Percentiles rank a stretch among this genome's conserved stretches.
Evolutionary conservation across 208 protist species (phyloP).

Genomic region (Porcisia hertigi): DNA sequence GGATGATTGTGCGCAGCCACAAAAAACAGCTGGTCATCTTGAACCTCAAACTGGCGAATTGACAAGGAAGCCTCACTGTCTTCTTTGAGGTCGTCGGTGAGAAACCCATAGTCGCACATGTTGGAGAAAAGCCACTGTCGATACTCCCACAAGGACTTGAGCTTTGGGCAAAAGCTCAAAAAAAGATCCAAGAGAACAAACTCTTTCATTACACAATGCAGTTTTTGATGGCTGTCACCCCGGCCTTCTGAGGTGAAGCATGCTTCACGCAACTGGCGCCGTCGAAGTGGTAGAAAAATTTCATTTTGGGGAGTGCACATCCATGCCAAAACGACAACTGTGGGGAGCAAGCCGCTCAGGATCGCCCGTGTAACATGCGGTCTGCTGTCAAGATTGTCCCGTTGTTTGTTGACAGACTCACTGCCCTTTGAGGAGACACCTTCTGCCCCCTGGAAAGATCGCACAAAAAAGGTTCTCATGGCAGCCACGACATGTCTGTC

Average conservation of each 20-base stretch:
- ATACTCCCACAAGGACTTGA: conserved; percentile 53
- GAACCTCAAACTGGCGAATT: not conserved
- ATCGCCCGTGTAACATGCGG: conserved; percentile 22
- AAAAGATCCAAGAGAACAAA: conserved; percentile 47
- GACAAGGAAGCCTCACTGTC: not conserved
- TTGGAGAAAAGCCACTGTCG: conserved; percentile 45
- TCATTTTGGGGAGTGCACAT: conserved; percentile 19
- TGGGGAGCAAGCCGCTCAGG: not conserved
- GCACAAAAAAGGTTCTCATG: not conserved
- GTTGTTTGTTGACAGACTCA: not conserved
- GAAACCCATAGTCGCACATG: conserved; percentile 9
- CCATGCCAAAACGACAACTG: conserved; percentile 18
- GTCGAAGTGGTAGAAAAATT: not conserved
- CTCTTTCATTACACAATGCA: conserved; percentile 38
- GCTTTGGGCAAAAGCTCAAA: conserved; percentile 44
- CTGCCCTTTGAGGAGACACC: too few species aligned
- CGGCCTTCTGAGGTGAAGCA: not conserved
- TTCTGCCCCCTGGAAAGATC: not conserved
- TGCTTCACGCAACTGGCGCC: not conserved
- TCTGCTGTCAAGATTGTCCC: conserved; percentile 14
- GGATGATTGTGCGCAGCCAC: conserved; percentile 58
- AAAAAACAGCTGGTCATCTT: conserved; percentile 34
- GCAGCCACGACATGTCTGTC: not conserved
- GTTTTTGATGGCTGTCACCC: not conserved
- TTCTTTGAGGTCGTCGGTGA: not conserved